phyloP scores from a whole-genome alignment of 2,329 filamentous ascomycete species.

The Phialophora tarda region DNA sequence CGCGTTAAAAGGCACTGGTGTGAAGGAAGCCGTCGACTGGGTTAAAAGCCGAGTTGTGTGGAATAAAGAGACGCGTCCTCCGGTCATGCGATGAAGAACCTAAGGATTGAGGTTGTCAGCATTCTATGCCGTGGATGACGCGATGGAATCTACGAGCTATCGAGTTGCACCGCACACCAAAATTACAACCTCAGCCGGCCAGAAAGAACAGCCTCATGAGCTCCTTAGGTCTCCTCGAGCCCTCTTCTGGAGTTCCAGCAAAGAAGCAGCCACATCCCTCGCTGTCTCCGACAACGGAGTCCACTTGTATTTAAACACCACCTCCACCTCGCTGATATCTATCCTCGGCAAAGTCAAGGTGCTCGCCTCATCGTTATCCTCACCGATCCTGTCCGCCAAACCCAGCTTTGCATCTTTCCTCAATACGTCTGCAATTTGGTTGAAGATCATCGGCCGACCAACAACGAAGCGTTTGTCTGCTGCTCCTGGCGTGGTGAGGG shows the following conservation, averaged over 20 bases:
- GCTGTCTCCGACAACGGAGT: conserved; percentile 18
- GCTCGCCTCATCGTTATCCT: conserved; percentile 24
- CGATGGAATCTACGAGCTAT: neutral
- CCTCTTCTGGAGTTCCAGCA: conserved; percentile 22
- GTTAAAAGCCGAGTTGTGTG: conserved; percentile 87
- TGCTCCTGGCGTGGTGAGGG: conserved; percentile 53
- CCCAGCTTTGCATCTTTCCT: conserved; percentile 10
- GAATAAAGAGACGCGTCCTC: conserved; percentile 92
- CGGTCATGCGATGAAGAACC: conserved; percentile 79
- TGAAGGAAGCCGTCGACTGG: conserved; percentile 97
- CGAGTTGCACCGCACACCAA: neutral
- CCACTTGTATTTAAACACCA: conserved; percentile 27
- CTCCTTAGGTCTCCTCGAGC: conserved; percentile 7
- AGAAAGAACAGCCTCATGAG: neutral
- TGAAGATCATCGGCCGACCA: conserved; percentile 28
- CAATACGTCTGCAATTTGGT: conserved; percentile 26
- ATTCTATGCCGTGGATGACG: neutral
- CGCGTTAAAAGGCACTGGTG: conserved; percentile 80
- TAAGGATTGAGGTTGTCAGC: neutral
- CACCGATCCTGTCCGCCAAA: conserved; percentile 18
- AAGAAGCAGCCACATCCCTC: conserved; percentile 14
- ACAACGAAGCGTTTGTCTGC: conserved; percentile 54
- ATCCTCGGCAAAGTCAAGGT: conserved; percentile 26
- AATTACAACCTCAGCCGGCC: neutral
- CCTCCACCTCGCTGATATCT: conserved; percentile 25